A percentile compares a stretch with the other conserved stretches of the same genome.
phyloP scores from a whole-genome alignment of 768 basidiomycete genomes.

The Tephrocybe rancida region DNA sequence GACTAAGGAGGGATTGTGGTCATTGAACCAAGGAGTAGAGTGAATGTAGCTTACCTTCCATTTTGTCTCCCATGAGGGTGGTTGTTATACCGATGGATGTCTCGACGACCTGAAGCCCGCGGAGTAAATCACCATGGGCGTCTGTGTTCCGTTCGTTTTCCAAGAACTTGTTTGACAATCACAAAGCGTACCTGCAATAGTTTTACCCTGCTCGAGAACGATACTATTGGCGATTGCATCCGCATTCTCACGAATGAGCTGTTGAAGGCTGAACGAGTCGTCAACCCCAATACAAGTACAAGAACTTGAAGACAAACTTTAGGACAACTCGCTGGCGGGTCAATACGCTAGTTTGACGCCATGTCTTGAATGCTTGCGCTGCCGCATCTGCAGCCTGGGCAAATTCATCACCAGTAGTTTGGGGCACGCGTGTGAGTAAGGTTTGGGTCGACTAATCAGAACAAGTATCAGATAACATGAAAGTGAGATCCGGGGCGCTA shows the following conservation, averaged over 20 bases:
- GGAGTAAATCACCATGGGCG: slow-evolving; percentile 92
- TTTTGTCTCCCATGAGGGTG: slow-evolving; percentile 85
- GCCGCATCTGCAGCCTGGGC: slow-evolving; percentile 83
- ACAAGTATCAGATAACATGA: slow-evolving; percentile 6
- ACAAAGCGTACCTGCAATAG: slow-evolving; percentile 63
- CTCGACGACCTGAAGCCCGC: slow-evolving; percentile 90
- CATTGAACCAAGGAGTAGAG: not conserved
- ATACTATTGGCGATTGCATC: slow-evolving; percentile 89
- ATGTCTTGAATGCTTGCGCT: slow-evolving; percentile 82
- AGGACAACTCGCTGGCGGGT: slow-evolving; percentile 86
- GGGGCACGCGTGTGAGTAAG: slow-evolving; percentile 84
- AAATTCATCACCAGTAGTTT: slow-evolving; percentile 84
- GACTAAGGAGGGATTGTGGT: slow-evolving; percentile 45
- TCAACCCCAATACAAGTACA: not conserved
- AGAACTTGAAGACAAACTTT: slow-evolving; percentile 57
- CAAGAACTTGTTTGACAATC: slow-evolving; percentile 2
- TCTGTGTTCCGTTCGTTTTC: slow-evolving; percentile 47
- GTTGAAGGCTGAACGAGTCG: slow-evolving; percentile 68
- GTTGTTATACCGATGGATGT: slow-evolving; percentile 81
- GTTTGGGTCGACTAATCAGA: slow-evolving; percentile 81
- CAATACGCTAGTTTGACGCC: slow-evolving; percentile 85
- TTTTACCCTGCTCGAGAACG: slow-evolving; percentile 96
- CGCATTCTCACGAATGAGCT: slow-evolving; percentile 81
- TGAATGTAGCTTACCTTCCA: slow-evolving; percentile 65
- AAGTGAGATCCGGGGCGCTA: not conserved